Conservation (phyloP, 768 basidiomycete genomes). For the Tulasnella sp. region DNA sequence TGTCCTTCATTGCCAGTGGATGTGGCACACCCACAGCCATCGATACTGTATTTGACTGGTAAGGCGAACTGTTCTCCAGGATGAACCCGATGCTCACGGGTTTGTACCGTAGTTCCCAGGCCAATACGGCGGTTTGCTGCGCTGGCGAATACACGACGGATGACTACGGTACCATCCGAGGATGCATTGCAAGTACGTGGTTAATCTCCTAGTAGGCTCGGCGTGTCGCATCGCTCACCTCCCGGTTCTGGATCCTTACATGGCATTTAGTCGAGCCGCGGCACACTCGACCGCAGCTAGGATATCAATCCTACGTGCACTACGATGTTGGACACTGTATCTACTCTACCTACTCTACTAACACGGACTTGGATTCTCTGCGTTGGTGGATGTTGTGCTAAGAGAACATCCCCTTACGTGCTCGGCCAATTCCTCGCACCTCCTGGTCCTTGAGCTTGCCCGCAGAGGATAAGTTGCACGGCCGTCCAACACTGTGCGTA, state of each 20-base stretch:
- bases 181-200: not conserved
- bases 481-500: too few species aligned
- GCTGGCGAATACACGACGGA: not conserved
- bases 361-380: too few species aligned
- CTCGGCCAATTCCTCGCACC: too few species aligned
- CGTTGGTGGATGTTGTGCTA: too few species aligned
- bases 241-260: not conserved
- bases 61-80: not conserved
- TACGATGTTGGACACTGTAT: too few species aligned
- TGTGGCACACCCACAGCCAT: not conserved
- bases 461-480: too few species aligned
- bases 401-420: too few species aligned
- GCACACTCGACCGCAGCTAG: not conserved
- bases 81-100: not conserved
- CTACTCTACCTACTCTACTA: too few species aligned
- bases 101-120: not conserved
- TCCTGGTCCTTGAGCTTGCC: too few species aligned
- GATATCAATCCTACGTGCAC: not conserved
- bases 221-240: not conserved
- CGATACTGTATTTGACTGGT: not conserved
- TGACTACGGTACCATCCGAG: not conserved
- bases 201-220: not conserved
- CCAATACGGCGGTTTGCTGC: not conserved
- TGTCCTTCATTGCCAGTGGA: not conserved
- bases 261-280: not conserved